These are phyloP conservation scores for Paraleonurus japonicus DNA, from an alignment of 257 asterid species.

Conservation along the genomic window DNA sequence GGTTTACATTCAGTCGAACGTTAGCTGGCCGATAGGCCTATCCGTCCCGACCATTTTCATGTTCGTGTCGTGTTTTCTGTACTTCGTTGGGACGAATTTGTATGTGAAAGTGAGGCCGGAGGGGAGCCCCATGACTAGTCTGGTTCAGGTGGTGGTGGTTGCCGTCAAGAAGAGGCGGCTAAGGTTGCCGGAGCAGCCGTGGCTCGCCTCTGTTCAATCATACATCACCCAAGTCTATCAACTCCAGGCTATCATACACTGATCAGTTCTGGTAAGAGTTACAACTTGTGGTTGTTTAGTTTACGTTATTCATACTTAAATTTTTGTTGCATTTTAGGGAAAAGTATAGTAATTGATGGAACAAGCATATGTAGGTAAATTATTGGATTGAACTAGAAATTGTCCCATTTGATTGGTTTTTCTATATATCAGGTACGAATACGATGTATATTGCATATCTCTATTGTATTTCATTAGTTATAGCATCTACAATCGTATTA, in stretches of 20 bases:
- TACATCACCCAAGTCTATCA: conserved; percentile 44
- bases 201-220: conserved; percentile 40
- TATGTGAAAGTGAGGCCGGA: conserved; percentile 75
- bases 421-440: no score
- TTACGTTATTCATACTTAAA: not conserved
- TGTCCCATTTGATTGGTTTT: not conserved
- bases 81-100: conserved; percentile 48
- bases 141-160: conserved; percentile 50
- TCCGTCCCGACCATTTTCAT: conserved; percentile 59
- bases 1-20: conserved; percentile 62
- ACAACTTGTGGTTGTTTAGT: not conserved
- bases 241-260: conserved; percentile 54
- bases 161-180: conserved; percentile 60
- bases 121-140: conserved; percentile 70
- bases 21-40: conserved; percentile 72
- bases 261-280: conserved; percentile 49
- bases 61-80: conserved; percentile 52
- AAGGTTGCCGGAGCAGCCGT: conserved; percentile 49
- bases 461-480: no score
- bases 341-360: no score
- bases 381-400: not conserved
- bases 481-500: not conserved
- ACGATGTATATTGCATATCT: no score
- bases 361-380: no score
- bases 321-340: not conserved